phyloP scores from a whole-genome alignment of 1,284 basidiomycete genomes.

The Marasmius fiardii region DNA sequence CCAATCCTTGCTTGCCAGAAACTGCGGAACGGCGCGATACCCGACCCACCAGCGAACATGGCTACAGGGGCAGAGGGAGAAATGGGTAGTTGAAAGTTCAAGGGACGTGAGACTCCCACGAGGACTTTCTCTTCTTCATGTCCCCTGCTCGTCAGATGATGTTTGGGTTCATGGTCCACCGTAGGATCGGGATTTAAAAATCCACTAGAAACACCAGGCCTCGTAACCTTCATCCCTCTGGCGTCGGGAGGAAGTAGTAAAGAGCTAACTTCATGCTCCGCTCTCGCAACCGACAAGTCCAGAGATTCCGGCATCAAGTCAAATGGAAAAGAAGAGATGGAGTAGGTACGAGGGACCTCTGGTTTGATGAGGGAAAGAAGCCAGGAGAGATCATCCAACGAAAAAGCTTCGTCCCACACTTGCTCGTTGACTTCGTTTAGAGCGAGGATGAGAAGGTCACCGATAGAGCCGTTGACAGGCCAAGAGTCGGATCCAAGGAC shows the following conservation, averaged over 20 bases:
- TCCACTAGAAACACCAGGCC: slow-evolving; percentile 10
- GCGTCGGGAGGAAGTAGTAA: slow-evolving; percentile 1
- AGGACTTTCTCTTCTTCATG: slow-evolving; percentile 9
- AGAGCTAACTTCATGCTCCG: slow-evolving; percentile 5
- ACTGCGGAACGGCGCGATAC: slow-evolving; percentile 12
- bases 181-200: slow-evolving; percentile 11
- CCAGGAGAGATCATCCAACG: slow-evolving; percentile 10
- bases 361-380: slow-evolving; percentile 5
- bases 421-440: slow-evolving; percentile 10
- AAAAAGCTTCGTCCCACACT: slow-evolving; percentile 12
- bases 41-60: slow-evolving; percentile 13
- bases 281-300: slow-evolving; percentile 9
- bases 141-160: slow-evolving; percentile 4
- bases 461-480: slow-evolving; percentile 13
- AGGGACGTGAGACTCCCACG: slow-evolving; percentile 11
- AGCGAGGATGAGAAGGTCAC: slow-evolving; percentile 8
- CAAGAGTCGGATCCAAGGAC: slow-evolving; percentile 11
- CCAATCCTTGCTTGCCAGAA: slow-evolving; percentile 14
- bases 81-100: slow-evolving; percentile 13
- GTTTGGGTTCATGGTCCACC: slow-evolving; percentile 8
- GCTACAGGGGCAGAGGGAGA: slow-evolving; percentile 12
- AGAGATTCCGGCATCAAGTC: slow-evolving; percentile 9
- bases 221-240: not conserved
- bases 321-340: slow-evolving; percentile 11
- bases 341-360: slow-evolving; percentile 12